Percentiles rank a stretch among this genome's conserved stretches.
Evolutionary conservation across 2,329 filamentous ascomycete species (phyloP).

Genomic region (Rutstroemia sydowiana): DNA sequence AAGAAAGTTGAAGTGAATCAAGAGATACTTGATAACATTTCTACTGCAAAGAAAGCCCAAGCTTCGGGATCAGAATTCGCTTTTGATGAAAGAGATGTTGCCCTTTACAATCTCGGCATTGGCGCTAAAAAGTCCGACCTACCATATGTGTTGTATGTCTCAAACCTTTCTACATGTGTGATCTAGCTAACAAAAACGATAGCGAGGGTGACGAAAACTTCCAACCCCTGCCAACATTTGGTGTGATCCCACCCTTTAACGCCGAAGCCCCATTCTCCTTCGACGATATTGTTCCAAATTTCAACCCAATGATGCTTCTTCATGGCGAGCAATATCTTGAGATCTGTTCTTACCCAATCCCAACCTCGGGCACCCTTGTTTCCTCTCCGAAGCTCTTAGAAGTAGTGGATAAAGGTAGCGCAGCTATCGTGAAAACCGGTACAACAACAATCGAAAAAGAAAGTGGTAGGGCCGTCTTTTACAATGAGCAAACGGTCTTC

Average conservation of each 20-base stretch:
- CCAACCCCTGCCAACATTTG: conserved; percentile 90
- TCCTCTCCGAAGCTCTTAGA: conserved; percentile 79
- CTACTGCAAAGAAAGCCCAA: conserved; percentile 65
- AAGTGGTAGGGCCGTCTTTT: conserved; percentile 86
- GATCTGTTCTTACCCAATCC: conserved; percentile 84
- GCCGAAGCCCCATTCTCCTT: conserved; percentile 73
- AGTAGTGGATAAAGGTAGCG: conserved; percentile 91
- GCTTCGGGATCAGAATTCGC: conserved; percentile 68
- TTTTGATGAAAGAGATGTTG: conserved; percentile 80
- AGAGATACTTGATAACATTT: conserved; percentile 67
- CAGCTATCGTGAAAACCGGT: conserved; percentile 73
- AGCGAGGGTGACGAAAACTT: conserved; percentile 82
- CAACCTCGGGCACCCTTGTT: conserved; percentile 70
- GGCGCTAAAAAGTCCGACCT: conserved; percentile 88
- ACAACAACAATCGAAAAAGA: conserved; percentile 77
- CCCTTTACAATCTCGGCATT: conserved; percentile 92
- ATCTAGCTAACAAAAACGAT: background rate
- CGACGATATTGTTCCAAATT: conserved; percentile 84
- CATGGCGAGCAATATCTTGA: conserved; percentile 99
- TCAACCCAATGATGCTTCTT: conserved; percentile 96
- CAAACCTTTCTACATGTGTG: background rate
- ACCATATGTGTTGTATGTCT: conserved; percentile 64
- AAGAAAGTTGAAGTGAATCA: conserved; percentile 39
- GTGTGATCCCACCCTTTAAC: conserved; percentile 91
- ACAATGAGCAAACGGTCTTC: conserved; percentile 93